Evolutionary conservation across 2,329 filamentous ascomycete genomes (phyloP).

Genomic region (Sporothrix humicola): DNA sequence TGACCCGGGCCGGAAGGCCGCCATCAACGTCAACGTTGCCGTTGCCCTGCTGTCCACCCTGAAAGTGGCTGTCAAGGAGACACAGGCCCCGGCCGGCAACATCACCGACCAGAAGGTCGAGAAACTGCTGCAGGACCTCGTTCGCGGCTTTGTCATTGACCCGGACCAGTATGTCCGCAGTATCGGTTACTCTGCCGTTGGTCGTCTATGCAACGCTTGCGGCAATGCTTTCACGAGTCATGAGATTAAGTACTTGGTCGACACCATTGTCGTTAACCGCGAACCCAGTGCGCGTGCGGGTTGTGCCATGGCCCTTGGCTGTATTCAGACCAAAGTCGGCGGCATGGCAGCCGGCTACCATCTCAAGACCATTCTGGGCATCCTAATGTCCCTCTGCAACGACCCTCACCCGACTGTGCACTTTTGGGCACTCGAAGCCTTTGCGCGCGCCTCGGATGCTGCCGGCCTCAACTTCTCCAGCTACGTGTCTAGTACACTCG

Average conservation of each 20-base stretch:
- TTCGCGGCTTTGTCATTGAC: conserved; percentile 75
- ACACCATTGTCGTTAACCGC: conserved; percentile 91
- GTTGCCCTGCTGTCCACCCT: conserved; percentile 79
- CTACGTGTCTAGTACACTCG: conserved; percentile 87
- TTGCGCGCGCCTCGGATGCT: conserved; percentile 86
- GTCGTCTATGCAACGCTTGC: conserved; percentile 80
- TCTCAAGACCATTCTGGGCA: conserved; percentile 94
- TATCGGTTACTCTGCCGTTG: conserved; percentile 83
- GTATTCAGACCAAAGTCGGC: conserved; percentile 92
- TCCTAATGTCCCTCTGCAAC: conserved; percentile 96
- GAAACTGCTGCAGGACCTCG: conserved; percentile 79
- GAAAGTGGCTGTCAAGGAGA: conserved; percentile 84
- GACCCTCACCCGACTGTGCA: conserved; percentile 95
- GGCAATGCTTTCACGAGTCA: conserved; percentile 87
- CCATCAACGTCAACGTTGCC: conserved; percentile 88
- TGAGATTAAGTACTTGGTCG: conserved; percentile 85
- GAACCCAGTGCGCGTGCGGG: conserved; percentile 93
- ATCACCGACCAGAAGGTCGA: conserved; percentile 77
- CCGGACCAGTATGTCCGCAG: conserved; percentile 84
- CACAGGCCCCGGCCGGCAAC: conserved; percentile 72
- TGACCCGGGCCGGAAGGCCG: conserved; percentile 85
- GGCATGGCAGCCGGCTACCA: conserved; percentile 98
- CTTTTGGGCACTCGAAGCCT: conserved; percentile 91
- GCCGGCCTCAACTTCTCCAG: conserved; percentile 90
- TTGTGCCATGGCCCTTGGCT: conserved; percentile 90